These are phyloP conservation scores for Phaeolepiota aurea DNA, from an alignment of 768 basidiomycete genomes.

Conservation along the genomic window DNA sequence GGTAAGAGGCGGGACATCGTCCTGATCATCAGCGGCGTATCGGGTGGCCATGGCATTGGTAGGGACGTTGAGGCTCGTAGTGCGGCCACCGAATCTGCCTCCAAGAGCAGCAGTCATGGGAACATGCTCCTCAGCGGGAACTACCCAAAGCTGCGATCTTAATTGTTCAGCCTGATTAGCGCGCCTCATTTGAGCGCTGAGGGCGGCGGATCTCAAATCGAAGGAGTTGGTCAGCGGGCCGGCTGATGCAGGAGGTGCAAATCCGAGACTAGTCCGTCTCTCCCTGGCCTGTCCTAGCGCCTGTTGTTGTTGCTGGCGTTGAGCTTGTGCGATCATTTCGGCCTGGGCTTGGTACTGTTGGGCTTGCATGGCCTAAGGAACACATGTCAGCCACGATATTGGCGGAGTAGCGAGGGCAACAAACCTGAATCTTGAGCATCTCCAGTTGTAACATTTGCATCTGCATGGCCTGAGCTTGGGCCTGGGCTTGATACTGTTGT, in stretches of 20 bases:
- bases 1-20: constrained; percentile 40
- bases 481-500: constrained; percentile 61
- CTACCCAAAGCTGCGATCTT: constrained; percentile 45
- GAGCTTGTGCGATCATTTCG: constrained; percentile 54
- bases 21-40: constrained; percentile 35
- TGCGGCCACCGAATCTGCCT: constrained; percentile 68
- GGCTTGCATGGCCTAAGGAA: constrained; percentile 61
- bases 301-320: constrained; percentile 24
- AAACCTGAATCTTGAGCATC: constrained; percentile 72
- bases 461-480: constrained; percentile 60
- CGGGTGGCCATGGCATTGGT: constrained; percentile 16
- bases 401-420: constrained; percentile 13
- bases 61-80: constrained; percentile 32
- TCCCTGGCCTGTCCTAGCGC: constrained; percentile 30
- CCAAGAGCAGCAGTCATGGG: constrained; percentile 79
- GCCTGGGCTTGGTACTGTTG: constrained; percentile 60
- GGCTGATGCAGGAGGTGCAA: constrained; percentile 63
- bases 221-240: constrained; percentile 58
- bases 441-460: constrained; percentile 85
- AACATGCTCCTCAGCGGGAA: constrained; percentile 43
- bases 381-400: not conserved
- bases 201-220: constrained; percentile 49
- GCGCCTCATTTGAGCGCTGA: constrained; percentile 56
- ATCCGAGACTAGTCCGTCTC: constrained; percentile 38
- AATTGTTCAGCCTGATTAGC: constrained; percentile 62